These are phyloP conservation scores for Xylariaceae sp. DNA, from an alignment of 2,329 filamentous ascomycete genomes.

Conservation along the genomic window DNA sequence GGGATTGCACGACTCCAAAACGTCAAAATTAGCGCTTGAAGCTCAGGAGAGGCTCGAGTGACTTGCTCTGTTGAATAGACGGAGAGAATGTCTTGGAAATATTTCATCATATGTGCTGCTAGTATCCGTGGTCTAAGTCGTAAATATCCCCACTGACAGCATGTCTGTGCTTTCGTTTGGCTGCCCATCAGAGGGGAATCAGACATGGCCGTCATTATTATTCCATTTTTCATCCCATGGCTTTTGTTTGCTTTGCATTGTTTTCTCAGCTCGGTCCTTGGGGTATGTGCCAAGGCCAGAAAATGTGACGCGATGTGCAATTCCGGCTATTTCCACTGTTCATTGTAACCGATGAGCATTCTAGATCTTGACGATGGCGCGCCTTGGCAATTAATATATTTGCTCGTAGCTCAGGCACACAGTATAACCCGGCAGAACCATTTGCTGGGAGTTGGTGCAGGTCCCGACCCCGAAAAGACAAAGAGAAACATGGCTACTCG, in stretches of 20 bases:
- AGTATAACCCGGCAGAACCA: slow-evolving; percentile 32
- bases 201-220: slow-evolving; percentile 12
- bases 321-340: slow-evolving; percentile 41
- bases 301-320: slow-evolving; percentile 33
- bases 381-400: slow-evolving; percentile 40
- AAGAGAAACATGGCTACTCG: slow-evolving; percentile 21
- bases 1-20: not conserved
- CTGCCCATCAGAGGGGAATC: not conserved
- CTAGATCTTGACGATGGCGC: slow-evolving; percentile 34
- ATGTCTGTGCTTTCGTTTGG: not conserved
- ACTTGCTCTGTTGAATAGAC: not conserved
- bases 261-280: slow-evolving; percentile 20
- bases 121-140: slow-evolving; percentile 27
- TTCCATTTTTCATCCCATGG: slow-evolving; percentile 21
- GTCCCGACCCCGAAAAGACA: slow-evolving; percentile 33
- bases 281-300: slow-evolving; percentile 31
- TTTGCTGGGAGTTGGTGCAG: slow-evolving; percentile 23
- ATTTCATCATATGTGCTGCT: slow-evolving; percentile 22
- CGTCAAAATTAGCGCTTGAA: not conserved
- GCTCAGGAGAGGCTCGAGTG: not conserved
- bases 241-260: slow-evolving; percentile 26
- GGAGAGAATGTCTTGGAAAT: not conserved
- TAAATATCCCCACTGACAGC: not conserved
- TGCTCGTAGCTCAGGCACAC: slow-evolving; percentile 34
- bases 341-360: slow-evolving; percentile 27